A percentile compares a stretch with the other conserved stretches of the same genome.
These are phyloP conservation scores for Colletotrichum lupini DNA, from an alignment of 2,329 filamentous ascomycete genomes.

Conservation along the genomic window DNA sequence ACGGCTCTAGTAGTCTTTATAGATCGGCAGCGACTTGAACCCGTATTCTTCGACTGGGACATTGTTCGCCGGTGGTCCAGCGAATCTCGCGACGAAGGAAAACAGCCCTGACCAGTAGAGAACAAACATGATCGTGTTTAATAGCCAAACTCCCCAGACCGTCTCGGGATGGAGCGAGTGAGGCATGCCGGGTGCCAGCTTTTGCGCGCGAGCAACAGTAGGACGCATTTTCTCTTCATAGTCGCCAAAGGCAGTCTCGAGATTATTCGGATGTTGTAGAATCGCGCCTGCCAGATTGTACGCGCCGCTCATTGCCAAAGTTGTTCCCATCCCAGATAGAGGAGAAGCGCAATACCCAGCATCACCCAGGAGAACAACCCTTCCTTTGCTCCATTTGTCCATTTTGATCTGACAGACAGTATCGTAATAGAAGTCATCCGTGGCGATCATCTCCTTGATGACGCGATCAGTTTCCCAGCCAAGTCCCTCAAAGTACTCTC, in stretches of 20 bases:
- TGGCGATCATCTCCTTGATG: slow-evolving; percentile 46
- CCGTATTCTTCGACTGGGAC: slow-evolving; percentile 11
- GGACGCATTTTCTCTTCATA: slow-evolving; percentile 56
- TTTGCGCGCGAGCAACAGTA: slow-evolving; percentile 52
- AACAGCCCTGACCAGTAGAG: slow-evolving; percentile 12
- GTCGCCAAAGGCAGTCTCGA: slow-evolving; percentile 44
- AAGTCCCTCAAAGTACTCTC: slow-evolving; percentile 52
- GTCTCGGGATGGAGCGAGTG: slow-evolving; percentile 42
- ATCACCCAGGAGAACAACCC: slow-evolving; percentile 60
- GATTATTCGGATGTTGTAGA: slow-evolving; percentile 37
- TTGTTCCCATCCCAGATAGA: slow-evolving; percentile 61
- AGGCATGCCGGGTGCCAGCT: slow-evolving; percentile 42
- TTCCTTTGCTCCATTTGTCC: slow-evolving; percentile 45
- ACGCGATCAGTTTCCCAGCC: slow-evolving; percentile 58
- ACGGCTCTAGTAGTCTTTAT: neutral
- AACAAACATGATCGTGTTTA: slow-evolving; percentile 33
- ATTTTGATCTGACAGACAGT: slow-evolving; percentile 55
- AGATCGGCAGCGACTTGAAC: neutral
- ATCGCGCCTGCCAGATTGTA: slow-evolving; percentile 63
- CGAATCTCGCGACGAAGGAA: neutral
- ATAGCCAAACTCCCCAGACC: slow-evolving; percentile 40
- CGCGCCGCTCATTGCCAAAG: slow-evolving; percentile 55
- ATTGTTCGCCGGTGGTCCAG: slow-evolving; percentile 2
- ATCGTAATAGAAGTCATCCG: slow-evolving; percentile 57
- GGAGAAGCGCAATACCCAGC: slow-evolving; percentile 59